Evolutionary conservation across 352 stramenopile genomes (phyloP), one percentile per base, ranked within the genome.

Genomic region (Globisporangium paddicum): DNA sequence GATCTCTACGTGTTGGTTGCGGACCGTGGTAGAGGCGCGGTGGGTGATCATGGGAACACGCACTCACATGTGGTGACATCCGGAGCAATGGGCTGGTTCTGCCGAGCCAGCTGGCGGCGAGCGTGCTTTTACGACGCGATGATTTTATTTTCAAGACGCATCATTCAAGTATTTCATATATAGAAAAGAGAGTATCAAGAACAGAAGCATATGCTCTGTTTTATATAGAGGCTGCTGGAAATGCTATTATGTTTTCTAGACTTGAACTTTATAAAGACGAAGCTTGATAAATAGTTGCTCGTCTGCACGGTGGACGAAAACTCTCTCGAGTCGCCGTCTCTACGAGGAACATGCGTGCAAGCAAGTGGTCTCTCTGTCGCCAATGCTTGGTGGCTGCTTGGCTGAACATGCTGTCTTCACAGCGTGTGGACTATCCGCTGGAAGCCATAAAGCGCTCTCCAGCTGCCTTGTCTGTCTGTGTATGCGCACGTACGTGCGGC

Each of bases 101-200:
- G n/a, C 44, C 44, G 49, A 55, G 49, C 49, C 49, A 55, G 49
- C 49, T 55, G 49, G 49, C 13, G 28, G 21, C 47, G 25, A 2
- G 9, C 18, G 48, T 28, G 48, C 21, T 55, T 37, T 14, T 30
- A 55, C 48, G 13, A 55, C 32, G 18, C 9, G 28, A 55, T 55
- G 48, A 41, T 55, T 4, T 28, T 18, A n/a, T 28, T 8, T 21
- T 50, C 35, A 41, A 21, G 14, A 26, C 5, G 21, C 5, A 3
- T n/a, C n/a, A n/a, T n/a, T n/a, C n/a, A n/a, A n/a, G n/a, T n/a
- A n/a, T n/a, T n/a, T n/a, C n/a, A n/a, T n/a, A n/a, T n/a, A n/a
- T n/a, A n/a, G n/a, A n/a, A n/a, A n/a, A n/a, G n/a, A n/a, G n/a
- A n/a, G n/a, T n/a, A n/a, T 21, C 44, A 35, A 34, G 21, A 2